These are phyloP conservation scores for Hypholoma fasciculare DNA, from an alignment of 768 basidiomycete genomes.

Conservation along the genomic window DNA sequence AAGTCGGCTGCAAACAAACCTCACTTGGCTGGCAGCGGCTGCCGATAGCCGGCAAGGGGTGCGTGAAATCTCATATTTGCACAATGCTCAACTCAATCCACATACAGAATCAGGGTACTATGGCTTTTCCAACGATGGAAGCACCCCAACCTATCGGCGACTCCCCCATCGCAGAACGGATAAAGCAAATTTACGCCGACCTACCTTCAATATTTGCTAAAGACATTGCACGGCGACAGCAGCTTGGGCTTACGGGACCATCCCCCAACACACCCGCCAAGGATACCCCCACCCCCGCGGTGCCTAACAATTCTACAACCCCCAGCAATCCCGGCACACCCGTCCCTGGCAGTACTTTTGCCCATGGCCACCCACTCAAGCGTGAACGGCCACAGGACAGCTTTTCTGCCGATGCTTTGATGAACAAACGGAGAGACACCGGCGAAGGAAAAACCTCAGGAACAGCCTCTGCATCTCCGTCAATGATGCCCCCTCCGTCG, in stretches of 20 bases:
- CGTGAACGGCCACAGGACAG: constrained; percentile 61
- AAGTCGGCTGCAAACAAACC: constrained; percentile 64
- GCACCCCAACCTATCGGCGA: constrained; percentile 43
- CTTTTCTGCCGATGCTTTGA: constrained; percentile 24
- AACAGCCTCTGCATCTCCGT: background rate
- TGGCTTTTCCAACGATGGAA: constrained; percentile 58
- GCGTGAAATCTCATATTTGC: constrained; percentile 21
- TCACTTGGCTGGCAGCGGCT: constrained; percentile 69
- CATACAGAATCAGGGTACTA: constrained; percentile 27
- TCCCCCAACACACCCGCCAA: background rate
- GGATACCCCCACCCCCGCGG: background rate
- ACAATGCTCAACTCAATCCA: background rate
- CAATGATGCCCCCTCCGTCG: constrained; percentile 43
- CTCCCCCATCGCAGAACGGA: constrained; percentile 47
- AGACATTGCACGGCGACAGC: constrained; percentile 51
- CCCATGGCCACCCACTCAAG: constrained; percentile 42
- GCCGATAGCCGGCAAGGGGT: constrained; percentile 57
- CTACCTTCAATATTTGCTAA: constrained; percentile 57
- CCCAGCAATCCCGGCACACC: constrained; percentile 4
- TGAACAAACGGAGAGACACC: constrained; percentile 67
- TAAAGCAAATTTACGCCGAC: constrained; percentile 63
- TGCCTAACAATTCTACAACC: background rate
- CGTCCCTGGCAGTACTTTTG: background rate
- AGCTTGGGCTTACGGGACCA: constrained; percentile 15
- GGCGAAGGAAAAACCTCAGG: constrained; percentile 43